Conservation (phyloP, 2,329 filamentous ascomycete species). For the Xylogone sp. region DNA sequence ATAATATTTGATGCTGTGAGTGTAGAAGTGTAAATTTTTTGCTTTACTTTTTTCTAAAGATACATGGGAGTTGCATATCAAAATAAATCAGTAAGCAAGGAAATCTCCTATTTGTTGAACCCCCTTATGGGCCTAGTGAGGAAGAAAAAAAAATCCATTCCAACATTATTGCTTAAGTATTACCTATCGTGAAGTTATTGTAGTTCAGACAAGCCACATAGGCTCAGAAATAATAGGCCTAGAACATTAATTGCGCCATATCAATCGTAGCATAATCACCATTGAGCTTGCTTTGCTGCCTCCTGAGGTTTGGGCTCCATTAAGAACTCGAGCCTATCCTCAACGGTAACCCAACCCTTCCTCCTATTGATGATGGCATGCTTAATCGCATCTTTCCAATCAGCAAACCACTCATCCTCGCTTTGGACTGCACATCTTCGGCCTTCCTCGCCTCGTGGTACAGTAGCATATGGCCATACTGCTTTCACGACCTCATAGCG, state of each 20-base stretch:
- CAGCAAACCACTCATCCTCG: conserved; percentile 53
- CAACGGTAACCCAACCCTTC: conserved; percentile 25
- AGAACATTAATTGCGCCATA: neutral
- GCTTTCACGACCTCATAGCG: conserved; percentile 53
- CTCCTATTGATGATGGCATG: conserved; percentile 30
- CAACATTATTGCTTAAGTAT: too few species aligned
- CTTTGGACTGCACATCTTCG: conserved; percentile 48
- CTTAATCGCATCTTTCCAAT: conserved; percentile 44
- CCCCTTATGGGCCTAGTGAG: too few species aligned
- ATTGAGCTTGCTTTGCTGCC: conserved; percentile 8
- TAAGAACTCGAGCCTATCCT: conserved; percentile 25
- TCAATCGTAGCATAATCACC: conserved; percentile 3
- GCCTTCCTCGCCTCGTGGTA: conserved; percentile 38
- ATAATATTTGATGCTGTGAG: conserved; percentile 11
- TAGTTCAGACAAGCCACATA: too few species aligned
- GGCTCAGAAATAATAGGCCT: neutral
- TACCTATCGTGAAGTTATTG: too few species aligned
- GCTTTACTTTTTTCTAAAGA: neutral
- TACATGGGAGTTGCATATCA: neutral
- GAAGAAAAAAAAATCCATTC: too few species aligned
- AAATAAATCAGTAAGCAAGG: too few species aligned
- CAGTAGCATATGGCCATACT: conserved; percentile 54
- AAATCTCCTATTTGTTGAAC: too few species aligned
- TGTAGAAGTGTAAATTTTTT: neutral
- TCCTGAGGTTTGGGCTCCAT: conserved; percentile 21